Conservation (phyloP, 331 rosid genomes). For the Stylosanthes scabra region DNA sequence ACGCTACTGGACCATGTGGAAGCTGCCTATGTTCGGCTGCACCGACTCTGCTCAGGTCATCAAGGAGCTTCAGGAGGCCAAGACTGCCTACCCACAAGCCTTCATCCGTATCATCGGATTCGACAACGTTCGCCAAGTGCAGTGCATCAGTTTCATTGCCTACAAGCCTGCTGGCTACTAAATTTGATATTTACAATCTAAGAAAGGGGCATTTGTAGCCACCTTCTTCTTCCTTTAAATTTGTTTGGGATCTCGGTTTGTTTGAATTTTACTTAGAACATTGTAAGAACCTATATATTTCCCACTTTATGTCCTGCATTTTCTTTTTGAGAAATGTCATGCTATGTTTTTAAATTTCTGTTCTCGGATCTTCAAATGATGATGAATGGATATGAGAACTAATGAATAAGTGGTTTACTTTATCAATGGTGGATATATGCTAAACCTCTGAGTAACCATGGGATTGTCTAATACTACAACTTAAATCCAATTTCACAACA, state of each 20-base stretch:
- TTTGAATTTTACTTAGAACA: constrained; percentile 11
- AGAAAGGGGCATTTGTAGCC: constrained; percentile 1
- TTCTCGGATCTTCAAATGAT: constrained; percentile 30
- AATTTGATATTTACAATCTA: background rate
- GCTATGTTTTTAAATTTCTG: constrained; percentile 22
- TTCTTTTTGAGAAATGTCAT: background rate
- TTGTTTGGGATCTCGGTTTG: constrained; percentile 21
- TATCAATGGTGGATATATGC: too few species aligned
- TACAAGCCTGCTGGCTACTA: constrained; percentile 42
- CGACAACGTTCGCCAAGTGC: constrained; percentile 71
- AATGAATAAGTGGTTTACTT: constrained; percentile 38
- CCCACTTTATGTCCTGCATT: constrained; percentile 1
- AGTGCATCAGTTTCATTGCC: constrained; percentile 72
- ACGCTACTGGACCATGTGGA: constrained; percentile 64
- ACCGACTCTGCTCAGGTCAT: constrained; percentile 49
- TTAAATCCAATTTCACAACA: background rate
- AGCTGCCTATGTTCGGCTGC: constrained; percentile 65
- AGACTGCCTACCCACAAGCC: constrained; percentile 9
- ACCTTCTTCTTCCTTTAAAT: background rate
- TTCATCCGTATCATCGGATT: constrained; percentile 68
- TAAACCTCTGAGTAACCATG: too few species aligned
- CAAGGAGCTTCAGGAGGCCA: constrained; percentile 49
- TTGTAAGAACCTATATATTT: constrained; percentile 18
- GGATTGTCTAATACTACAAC: background rate
- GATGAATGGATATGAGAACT: constrained; percentile 32